Evolutionary conservation across 1,284 basidiomycete species (phyloP).

Genomic region (Ceraceosorus guamensis): DNA sequence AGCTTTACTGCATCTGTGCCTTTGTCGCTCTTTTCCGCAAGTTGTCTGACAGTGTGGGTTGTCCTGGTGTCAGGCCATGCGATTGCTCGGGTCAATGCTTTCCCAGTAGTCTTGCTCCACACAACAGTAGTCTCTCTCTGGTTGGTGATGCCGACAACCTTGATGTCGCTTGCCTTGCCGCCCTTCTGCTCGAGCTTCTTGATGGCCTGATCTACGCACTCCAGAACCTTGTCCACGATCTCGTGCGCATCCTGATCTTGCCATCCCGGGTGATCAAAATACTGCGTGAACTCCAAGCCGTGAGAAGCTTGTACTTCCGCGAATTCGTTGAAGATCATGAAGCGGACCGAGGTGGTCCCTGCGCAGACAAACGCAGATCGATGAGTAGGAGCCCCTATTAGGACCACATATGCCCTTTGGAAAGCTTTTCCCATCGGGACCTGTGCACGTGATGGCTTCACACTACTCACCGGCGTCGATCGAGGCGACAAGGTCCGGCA

Average conservation of each 20-base stretch:
- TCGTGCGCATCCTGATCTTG: slow-evolving; percentile 88
- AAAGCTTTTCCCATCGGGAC: too few relatives aligned
- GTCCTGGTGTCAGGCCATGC: slow-evolving; percentile 95
- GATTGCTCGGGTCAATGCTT: slow-evolving; percentile 74
- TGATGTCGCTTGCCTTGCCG: slow-evolving; percentile 70
- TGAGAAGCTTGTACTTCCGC: slow-evolving; percentile 80
- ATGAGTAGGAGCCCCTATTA: not conserved
- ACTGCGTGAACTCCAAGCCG: slow-evolving; percentile 56
- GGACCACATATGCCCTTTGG: too few relatives aligned
- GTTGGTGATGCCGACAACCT: slow-evolving; percentile 94
- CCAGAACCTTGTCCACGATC: slow-evolving; percentile 69
- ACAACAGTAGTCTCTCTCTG: slow-evolving; percentile 93
- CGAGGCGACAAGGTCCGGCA: slow-evolving; percentile 11
- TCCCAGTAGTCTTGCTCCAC: slow-evolving; percentile 84
- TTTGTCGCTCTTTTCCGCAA: slow-evolving; percentile 64
- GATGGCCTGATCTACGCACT: slow-evolving; percentile 69
- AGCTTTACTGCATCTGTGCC: slow-evolving; percentile 64
- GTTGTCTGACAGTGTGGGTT: slow-evolving; percentile 70
- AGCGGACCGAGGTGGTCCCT: slow-evolving; percentile 70
- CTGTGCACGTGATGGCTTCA: too few relatives aligned
- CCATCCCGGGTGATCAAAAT: slow-evolving; percentile 58
- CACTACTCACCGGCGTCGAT: slow-evolving; percentile 15
- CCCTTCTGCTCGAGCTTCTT: slow-evolving; percentile 66
- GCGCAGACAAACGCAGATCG: not conserved
- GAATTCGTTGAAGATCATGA: slow-evolving; percentile 84